phyloP scores from a whole-genome alignment of 768 basidiomycete species.

The Collybia mongolica region DNA sequence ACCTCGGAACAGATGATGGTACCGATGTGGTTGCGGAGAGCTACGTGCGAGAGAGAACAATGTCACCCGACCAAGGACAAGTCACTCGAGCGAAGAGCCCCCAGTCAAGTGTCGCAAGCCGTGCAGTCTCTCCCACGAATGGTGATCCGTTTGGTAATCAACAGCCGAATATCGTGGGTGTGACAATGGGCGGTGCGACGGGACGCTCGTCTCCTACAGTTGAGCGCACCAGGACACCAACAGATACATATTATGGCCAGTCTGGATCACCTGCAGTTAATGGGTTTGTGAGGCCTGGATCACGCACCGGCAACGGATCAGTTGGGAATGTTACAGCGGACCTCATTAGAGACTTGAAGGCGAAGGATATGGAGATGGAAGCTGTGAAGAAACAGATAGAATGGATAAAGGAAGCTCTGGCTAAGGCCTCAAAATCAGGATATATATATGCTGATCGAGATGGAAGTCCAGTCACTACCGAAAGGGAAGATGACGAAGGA shows the following conservation, averaged over 20 bases:
- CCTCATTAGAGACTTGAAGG: slow-evolving; percentile 74
- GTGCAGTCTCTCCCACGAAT: slow-evolving; percentile 59
- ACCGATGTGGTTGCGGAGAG: slow-evolving; percentile 52
- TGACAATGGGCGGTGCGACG: slow-evolving; percentile 45
- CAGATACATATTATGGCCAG: slow-evolving; percentile 57
- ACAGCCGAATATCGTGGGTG: slow-evolving; percentile 51
- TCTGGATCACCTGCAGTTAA: slow-evolving; percentile 46
- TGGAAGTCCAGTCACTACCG: slow-evolving; percentile 16
- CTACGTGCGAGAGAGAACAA: slow-evolving; percentile 40
- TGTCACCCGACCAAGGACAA: slow-evolving; percentile 52
- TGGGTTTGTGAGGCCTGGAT: slow-evolving; percentile 43
- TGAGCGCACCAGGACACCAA: slow-evolving; percentile 45
- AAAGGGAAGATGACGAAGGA: slow-evolving; percentile 44
- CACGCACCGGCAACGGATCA: slow-evolving; percentile 47
- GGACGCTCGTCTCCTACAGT: slow-evolving; percentile 42
- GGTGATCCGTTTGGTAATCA: slow-evolving; percentile 28
- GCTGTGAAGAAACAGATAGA: slow-evolving; percentile 69
- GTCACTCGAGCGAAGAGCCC: slow-evolving; percentile 60
- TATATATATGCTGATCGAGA: slow-evolving; percentile 61
- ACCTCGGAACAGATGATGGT: slow-evolving; percentile 49
- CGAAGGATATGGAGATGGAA: slow-evolving; percentile 81
- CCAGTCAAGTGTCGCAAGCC: slow-evolving; percentile 36
- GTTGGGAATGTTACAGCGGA: slow-evolving; percentile 69
- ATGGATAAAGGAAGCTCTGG: slow-evolving; percentile 85
- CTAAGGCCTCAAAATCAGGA: slow-evolving; percentile 73